phyloP scores from a whole-genome alignment of 2,329 filamentous ascomycete species.

The Pestalotiopsis sp. region DNA sequence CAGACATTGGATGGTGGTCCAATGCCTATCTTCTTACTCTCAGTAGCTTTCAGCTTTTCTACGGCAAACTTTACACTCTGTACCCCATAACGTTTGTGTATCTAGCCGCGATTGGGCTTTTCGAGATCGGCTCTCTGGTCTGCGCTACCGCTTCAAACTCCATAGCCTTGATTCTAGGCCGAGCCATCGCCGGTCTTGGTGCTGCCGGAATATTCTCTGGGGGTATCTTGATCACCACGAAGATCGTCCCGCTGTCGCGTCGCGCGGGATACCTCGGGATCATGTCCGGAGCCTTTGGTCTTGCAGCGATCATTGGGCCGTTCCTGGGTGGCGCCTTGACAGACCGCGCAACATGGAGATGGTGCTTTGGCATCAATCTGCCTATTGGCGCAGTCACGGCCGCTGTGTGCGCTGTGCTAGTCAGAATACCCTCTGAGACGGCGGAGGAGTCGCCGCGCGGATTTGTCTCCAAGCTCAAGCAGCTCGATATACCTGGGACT shows the following conservation, averaged over 20 bases:
- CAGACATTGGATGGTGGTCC: conserved; percentile 4
- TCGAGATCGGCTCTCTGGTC: neutral
- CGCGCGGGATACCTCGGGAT: conserved; percentile 10
- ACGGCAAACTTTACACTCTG: conserved; percentile 1
- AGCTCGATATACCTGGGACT: neutral
- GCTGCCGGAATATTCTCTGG: neutral
- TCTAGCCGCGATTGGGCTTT: neutral
- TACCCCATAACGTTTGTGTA: neutral
- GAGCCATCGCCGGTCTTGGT: neutral
- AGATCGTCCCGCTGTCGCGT: conserved; percentile 18
- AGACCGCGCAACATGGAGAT: conserved; percentile 1
- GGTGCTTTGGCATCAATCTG: conserved; percentile 48
- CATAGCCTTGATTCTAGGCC: conserved; percentile 2
- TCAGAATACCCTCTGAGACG: neutral
- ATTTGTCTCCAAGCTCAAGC: neutral
- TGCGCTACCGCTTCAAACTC: neutral
- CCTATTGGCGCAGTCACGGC: conserved; percentile 40
- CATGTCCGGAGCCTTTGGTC: neutral
- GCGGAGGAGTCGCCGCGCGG: neutral
- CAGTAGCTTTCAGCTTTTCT: conserved; percentile 9
- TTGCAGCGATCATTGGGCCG: neutral
- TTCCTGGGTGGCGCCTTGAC: neutral
- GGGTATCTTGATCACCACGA: conserved; percentile 17
- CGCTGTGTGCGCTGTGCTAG: neutral
- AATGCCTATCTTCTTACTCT: conserved; percentile 8